A percentile compares a stretch with the other conserved stretches of the same genome.
phyloP scores from a whole-genome alignment of 2,329 filamentous ascomycete genomes.

The Drechslerella dactyloides region DNA sequence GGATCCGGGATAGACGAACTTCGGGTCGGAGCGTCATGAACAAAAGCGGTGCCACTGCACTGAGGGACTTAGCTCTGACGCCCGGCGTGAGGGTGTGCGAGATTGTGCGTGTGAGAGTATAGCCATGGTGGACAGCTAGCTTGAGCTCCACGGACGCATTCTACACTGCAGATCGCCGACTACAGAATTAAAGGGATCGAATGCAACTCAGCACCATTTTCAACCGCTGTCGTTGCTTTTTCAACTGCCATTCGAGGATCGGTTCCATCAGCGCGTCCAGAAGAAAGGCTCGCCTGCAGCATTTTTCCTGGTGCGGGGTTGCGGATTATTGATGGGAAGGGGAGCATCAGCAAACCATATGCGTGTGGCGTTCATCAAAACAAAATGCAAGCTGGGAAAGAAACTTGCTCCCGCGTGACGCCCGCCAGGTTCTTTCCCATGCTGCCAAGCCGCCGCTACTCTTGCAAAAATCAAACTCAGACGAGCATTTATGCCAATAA shows the following conservation, averaged over 20 bases:
- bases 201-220: background rate
- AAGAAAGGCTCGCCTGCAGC: background rate
- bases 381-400: slow-evolving; percentile 39
- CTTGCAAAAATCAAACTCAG: slow-evolving; percentile 24
- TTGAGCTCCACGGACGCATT: slow-evolving; percentile 12
- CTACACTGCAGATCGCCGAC: slow-evolving; percentile 47
- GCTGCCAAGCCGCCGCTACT: slow-evolving; percentile 42
- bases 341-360: slow-evolving; percentile 3
- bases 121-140: background rate
- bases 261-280: too few species aligned
- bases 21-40: slow-evolving; percentile 43
- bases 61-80: slow-evolving; percentile 9
- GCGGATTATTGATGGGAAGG: slow-evolving; percentile 35
- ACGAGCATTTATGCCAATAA: slow-evolving; percentile 31
- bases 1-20: slow-evolving; percentile 27
- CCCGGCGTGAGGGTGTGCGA: slow-evolving; percentile 17
- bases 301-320: slow-evolving; percentile 45
- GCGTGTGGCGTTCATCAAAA: slow-evolving; percentile 44
- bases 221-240: slow-evolving; percentile 32
- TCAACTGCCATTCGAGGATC: background rate
- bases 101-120: slow-evolving; percentile 15
- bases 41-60: background rate
- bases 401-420: slow-evolving; percentile 49
- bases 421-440: slow-evolving; percentile 28
- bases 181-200: slow-evolving; percentile 20